Evolutionary conservation across 2,329 filamentous ascomycete genomes (phyloP), one percentile per base, ranked within the genome.

Genomic region (Aspergillus awamori): DNA sequence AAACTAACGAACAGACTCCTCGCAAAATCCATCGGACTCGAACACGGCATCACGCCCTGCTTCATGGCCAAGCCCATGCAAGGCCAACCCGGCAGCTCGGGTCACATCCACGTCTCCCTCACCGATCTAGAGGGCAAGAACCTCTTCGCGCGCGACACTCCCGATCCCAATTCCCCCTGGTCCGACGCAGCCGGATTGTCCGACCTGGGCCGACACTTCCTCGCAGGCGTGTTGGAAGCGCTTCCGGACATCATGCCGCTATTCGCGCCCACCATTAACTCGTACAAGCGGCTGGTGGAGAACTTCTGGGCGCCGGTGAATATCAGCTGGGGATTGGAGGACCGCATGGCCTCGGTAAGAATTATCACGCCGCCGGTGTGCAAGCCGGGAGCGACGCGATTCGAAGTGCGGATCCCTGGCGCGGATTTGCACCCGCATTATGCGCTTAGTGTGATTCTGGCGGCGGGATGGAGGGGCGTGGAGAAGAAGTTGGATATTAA

Each of bases 301-400:
- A 98, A 98, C 80, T 98, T 97, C 79, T 98, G 94, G 94, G 94
- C 94, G 0, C 94, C 94, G 0, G 93, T 98, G 2, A 97, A 93
- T 0, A 93, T 98, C 0, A 96, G 92, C 0, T 98, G 94, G 94
- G 94, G 94, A 0, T 81, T 97, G 3, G 94, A 98, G 77, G 93
- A 98, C 76, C 90, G 94, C 63, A 93, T 92, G 17, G 93, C 94
- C 0, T 95, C 91, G 0, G 90, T 98, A 65, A 86, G 94, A 17
- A 79, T 98, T 33, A 97, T 98, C 65, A 87, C 91, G 0, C 93
- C 94, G 11, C 93, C 94, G 0, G 84, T 98, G 26, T 89, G 94
- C 36, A 93, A 97, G 0, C 89, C 92, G 0, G 93, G 63, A 33
- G 67, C 65, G 6, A 70, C 67, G 1, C 61, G 68, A 1, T 67